These are phyloP conservation scores for Posidonia australis DNA, from an alignment of 106 monocot genomes.

Conservation along the genomic window DNA sequence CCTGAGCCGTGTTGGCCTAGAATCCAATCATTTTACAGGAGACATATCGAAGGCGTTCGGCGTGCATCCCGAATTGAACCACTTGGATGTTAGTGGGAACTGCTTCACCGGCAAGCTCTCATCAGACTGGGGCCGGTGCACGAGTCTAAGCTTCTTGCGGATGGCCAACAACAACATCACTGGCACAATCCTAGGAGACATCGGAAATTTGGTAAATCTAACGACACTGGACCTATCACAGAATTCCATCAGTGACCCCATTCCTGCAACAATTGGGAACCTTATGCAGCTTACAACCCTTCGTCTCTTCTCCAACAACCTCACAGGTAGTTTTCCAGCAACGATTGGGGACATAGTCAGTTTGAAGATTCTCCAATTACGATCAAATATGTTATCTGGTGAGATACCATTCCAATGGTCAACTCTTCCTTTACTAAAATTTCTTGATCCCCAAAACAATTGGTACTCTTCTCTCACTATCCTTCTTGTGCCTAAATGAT, in stretches of 20 bases:
- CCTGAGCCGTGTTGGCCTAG: slow-evolving; percentile 34
- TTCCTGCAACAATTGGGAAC: slow-evolving; percentile 28
- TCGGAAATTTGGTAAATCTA: slow-evolving; percentile 22
- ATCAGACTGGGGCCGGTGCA: slow-evolving; percentile 49
- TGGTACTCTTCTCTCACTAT: no score
- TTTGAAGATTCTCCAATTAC: not conserved
- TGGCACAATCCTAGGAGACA: slow-evolving; percentile 28
- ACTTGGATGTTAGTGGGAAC: slow-evolving; percentile 47
- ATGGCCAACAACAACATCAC: slow-evolving; percentile 12
- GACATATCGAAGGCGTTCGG: slow-evolving; percentile 53
- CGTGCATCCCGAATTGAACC: slow-evolving; percentile 10
- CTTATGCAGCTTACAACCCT: slow-evolving; percentile 14
- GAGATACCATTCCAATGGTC: no score
- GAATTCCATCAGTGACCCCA: slow-evolving; percentile 35
- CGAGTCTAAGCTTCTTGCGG: not conserved
- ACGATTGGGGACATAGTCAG: not conserved
- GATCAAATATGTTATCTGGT: not conserved
- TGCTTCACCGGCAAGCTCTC: slow-evolving; percentile 49
- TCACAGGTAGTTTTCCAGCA: slow-evolving; percentile 31
- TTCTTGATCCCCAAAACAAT: no score
- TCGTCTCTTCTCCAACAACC: slow-evolving; percentile 27
- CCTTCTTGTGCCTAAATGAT: no score
- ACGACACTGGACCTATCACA: slow-evolving; percentile 35
- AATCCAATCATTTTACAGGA: slow-evolving; percentile 43
- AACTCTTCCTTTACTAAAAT: no score